phyloP scores from a whole-genome alignment of 148 eudicot species.

The Limonium bicolor region DNA sequence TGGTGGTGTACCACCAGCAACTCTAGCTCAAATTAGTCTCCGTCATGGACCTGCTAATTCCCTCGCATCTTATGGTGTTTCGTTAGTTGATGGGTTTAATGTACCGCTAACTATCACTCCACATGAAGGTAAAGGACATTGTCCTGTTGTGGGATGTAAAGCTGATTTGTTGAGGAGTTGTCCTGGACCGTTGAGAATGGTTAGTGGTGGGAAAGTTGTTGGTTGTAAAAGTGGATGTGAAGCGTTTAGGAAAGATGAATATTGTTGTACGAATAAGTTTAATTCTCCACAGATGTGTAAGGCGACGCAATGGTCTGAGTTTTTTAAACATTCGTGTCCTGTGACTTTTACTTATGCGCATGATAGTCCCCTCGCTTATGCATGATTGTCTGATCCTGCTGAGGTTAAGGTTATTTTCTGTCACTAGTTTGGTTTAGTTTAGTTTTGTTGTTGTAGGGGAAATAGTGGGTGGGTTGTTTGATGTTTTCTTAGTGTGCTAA shows the following conservation, averaged over 20 bases:
- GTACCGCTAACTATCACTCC: slow-evolving; percentile 85
- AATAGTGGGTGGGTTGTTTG: too few species aligned
- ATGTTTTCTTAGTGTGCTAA: too few species aligned
- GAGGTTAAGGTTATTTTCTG: slow-evolving; percentile 98
- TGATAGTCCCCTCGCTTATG: slow-evolving; percentile 72
- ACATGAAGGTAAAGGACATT: slow-evolving; percentile 75
- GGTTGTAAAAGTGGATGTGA: slow-evolving; percentile 86
- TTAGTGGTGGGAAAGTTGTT: slow-evolving; percentile 26
- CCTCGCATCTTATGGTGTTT: slow-evolving; percentile 62
- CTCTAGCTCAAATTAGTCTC: slow-evolving; percentile 65
- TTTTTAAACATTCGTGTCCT: slow-evolving; percentile 71
- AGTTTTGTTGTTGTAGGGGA: too few species aligned
- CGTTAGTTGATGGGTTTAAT: slow-evolving; percentile 89
- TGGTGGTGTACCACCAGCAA: slow-evolving; percentile 72
- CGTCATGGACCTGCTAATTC: slow-evolving; percentile 70
- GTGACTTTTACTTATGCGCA: slow-evolving; percentile 74
- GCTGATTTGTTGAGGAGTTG: slow-evolving; percentile 32
- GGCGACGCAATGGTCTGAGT: slow-evolving; percentile 34
- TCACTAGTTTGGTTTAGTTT: too few species aligned
- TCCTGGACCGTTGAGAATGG: slow-evolving; percentile 24
- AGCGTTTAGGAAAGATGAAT: slow-evolving; percentile 54
- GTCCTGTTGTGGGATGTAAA: slow-evolving; percentile 81
- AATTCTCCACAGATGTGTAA: slow-evolving; percentile 43
- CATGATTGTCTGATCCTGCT: slow-evolving; percentile 82
- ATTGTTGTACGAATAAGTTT: slow-evolving; percentile 49